Conservation (phyloP, 176 grass and related monocot species). For the Musa troglodytarum region DNA sequence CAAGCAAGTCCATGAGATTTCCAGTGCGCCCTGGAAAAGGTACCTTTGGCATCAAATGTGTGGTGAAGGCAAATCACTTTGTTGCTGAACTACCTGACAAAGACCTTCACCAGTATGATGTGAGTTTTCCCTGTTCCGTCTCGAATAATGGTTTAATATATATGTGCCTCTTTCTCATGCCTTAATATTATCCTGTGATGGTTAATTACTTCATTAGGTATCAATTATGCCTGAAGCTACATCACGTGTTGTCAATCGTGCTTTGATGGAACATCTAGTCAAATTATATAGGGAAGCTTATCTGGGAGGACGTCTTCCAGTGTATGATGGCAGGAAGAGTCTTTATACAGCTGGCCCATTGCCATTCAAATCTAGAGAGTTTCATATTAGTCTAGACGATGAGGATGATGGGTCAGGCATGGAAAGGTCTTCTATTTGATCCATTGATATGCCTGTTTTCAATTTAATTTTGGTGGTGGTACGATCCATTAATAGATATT, state of each 20-base stretch:
- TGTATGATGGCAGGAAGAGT: conserved; percentile 86
- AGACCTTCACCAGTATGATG: conserved; percentile 93
- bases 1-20: conserved; percentile 49
- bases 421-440: conserved; percentile 31
- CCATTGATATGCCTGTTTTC: neutral
- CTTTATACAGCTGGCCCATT: conserved; percentile 75
- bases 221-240: conserved; percentile 57
- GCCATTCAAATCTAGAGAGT: conserved; percentile 67
- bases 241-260: conserved; percentile 45
- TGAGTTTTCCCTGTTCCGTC: conserved; percentile 26
- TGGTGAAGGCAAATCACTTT: conserved; percentile 95
- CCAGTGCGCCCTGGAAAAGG: conserved; percentile 73
- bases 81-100: conserved; percentile 65
- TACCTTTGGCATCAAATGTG: conserved; percentile 45
- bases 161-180: neutral
- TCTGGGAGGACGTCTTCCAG: conserved; percentile 76
- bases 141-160: neutral
- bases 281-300: conserved; percentile 43
- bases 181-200: neutral
- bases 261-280: conserved; percentile 67
- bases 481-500: neutral
- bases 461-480: neutral
- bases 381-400: conserved; percentile 50
- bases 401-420: conserved; percentile 57
- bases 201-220: conserved; percentile 31